Conservation (phyloP, 768 basidiomycete species). For the Pisolithus marmoratus region DNA sequence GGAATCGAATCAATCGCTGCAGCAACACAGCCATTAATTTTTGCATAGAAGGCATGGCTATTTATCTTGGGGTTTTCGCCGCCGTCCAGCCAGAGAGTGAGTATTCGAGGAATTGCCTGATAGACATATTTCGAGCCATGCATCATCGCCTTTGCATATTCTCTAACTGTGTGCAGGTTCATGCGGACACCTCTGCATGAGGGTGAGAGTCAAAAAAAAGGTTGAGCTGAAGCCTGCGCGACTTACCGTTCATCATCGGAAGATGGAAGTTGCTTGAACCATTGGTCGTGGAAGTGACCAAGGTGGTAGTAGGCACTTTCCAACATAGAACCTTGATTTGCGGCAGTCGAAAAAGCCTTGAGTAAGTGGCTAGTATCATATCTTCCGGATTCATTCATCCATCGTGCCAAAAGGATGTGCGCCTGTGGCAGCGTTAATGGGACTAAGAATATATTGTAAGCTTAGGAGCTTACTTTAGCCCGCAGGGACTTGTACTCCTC, state of each 20-base stretch:
- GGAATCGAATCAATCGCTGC: conserved; percentile 58
- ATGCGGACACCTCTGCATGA: conserved; percentile 51
- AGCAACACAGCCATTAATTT: conserved; percentile 53
- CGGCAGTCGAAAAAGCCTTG: conserved; percentile 48
- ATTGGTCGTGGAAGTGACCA: conserved; percentile 84
- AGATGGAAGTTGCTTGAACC: conserved; percentile 48
- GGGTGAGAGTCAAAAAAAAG: neutral
- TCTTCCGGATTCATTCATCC: conserved; percentile 88
- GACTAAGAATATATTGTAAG: neutral
- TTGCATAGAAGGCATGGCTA: conserved; percentile 38
- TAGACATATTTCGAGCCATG: conserved; percentile 93
- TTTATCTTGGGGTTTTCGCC: conserved; percentile 47
- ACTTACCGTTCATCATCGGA: conserved; percentile 51
- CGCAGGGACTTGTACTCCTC: conserved; percentile 48
- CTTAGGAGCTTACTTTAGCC: conserved; percentile 55
- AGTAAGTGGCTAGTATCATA: conserved; percentile 63
- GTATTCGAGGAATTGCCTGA: conserved; percentile 87
- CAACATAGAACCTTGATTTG: conserved; percentile 50
- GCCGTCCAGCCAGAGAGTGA: conserved; percentile 92
- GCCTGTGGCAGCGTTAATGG: conserved; percentile 40
- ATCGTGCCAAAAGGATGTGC: conserved; percentile 76
- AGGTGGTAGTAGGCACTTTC: conserved; percentile 85
- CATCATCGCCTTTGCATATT: conserved; percentile 65
- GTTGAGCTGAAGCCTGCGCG: neutral
- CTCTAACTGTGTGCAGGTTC: conserved; percentile 59